These are phyloP conservation scores for Alternaria incomplexa DNA, from an alignment of 2,329 filamentous ascomycete genomes.

Conservation along the genomic window DNA sequence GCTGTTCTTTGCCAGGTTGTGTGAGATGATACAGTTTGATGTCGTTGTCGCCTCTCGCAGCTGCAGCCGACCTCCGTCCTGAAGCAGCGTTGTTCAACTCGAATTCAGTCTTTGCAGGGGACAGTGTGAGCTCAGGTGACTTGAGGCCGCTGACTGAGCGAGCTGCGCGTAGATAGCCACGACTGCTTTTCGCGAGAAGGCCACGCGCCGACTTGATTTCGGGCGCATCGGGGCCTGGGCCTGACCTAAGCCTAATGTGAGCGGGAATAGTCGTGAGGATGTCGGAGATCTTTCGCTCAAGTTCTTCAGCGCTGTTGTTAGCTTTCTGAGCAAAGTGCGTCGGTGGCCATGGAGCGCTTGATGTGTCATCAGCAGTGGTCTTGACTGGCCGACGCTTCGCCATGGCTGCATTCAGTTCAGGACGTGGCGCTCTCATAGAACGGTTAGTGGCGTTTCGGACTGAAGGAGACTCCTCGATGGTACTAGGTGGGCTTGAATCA, in stretches of 20 bases:
- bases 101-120: slow-evolving; percentile 44
- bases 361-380: slow-evolving; percentile 44
- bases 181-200: slow-evolving; percentile 37
- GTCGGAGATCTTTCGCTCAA: slow-evolving; percentile 80
- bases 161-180: slow-evolving; percentile 39
- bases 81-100: slow-evolving; percentile 32
- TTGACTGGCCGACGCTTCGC: slow-evolving; percentile 45
- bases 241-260: slow-evolving; percentile 72
- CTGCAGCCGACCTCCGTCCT: slow-evolving; percentile 37
- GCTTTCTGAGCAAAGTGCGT: slow-evolving; percentile 41
- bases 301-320: slow-evolving; percentile 59
- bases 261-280: slow-evolving; percentile 80
- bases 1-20: slow-evolving; percentile 79
- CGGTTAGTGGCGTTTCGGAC: slow-evolving; percentile 37
- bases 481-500: slow-evolving; percentile 39
- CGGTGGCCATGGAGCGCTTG: slow-evolving; percentile 43
- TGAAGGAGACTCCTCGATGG: slow-evolving; percentile 46
- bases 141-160: slow-evolving; percentile 42
- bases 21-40: slow-evolving; percentile 94
- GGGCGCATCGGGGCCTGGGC: slow-evolving; percentile 36
- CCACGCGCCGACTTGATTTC: slow-evolving; percentile 38
- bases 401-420: slow-evolving; percentile 54
- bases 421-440: slow-evolving; percentile 36
- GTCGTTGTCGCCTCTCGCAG: slow-evolving; percentile 57
- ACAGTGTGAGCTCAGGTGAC: slow-evolving; percentile 46